Base-by-base conservation (phyloP, 2,329 filamentous ascomycete species). In the Talaromyces albobiverticillius region DNA sequence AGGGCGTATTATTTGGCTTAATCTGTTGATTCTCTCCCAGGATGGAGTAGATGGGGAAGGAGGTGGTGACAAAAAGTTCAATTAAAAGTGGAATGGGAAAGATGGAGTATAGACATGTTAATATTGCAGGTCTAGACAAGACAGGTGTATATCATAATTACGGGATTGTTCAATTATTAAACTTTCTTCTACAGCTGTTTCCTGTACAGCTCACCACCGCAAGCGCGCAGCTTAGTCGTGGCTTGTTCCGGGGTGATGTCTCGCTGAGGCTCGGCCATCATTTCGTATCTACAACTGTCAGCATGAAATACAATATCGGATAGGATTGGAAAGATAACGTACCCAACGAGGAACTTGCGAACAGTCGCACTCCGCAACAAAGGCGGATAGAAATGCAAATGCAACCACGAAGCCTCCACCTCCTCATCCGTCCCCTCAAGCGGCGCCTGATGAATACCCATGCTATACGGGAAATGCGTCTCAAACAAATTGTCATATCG, bases 221-320 rank as follows among this genome's bases (percentile, higher is more conserved):
- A 92, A 55, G 80, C 79, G 60, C 88, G 83, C 56, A 99, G 76
- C 47, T 85, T 84, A 23, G 84, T 85, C 13, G 94, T 88, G 1
- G 94, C 94, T 74, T 97, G 94, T 73, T 99, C 94, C 0, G 94
- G 93, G 0, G 94, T 99, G 64, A 99, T 97, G 69, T 99, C 94
- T 56, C 94, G 83, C 74, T 99, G 94, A n/a, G 94, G 93, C 75
- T 99, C 94, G 1, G 89, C 94, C 83, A 99, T 84, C 74, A 99
- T 81, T 75, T 99, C 94, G 69, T 95, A 97, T 0, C 76, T 78
- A 59, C 29, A 36, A 32, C n/a, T 31, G 23, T 43, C 23, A 16
- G 13, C 26, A 38, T 13, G 32, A 16, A 8, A 36, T 13, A 29
- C n/a, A n/a, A 36, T 4, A n/a, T n/a, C n/a, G n/a, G n/a, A n/a